A percentile compares a stretch with the other conserved stretches of the same genome.
Evolutionary conservation across 768 basidiomycete species (phyloP).

Genomic region (Boletellus emodensis): DNA sequence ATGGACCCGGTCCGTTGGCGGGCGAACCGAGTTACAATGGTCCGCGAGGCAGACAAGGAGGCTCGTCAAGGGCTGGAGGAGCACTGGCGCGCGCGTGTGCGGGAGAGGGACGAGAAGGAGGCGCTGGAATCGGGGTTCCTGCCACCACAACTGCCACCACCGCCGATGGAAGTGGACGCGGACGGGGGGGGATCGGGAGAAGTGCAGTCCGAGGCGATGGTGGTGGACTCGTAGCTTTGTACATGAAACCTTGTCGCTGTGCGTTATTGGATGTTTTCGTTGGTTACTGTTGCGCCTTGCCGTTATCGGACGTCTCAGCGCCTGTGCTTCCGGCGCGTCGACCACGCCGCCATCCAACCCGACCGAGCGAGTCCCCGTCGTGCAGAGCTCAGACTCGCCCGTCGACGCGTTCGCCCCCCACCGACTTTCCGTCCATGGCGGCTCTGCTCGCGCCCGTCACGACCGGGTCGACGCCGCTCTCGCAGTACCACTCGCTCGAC

Average conservation of each 20-base stretch:
- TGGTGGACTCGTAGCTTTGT: slow-evolving; percentile 16
- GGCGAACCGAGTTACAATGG: slow-evolving; percentile 48
- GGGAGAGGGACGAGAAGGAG: slow-evolving; percentile 26
- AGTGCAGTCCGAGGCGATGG: slow-evolving; percentile 15
- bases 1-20: slow-evolving; percentile 67
- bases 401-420: background rate
- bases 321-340: slow-evolving; percentile 8
- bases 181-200: background rate
- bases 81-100: slow-evolving; percentile 33
- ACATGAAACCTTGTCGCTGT: background rate
- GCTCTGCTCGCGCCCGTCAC: slow-evolving; percentile 23
- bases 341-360: slow-evolving; percentile 2
- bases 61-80: slow-evolving; percentile 42
- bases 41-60: slow-evolving; percentile 56
- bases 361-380: no score
- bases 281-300: slow-evolving; percentile 22
- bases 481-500: slow-evolving; percentile 31
- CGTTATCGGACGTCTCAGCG: slow-evolving; percentile 14
- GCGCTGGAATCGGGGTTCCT: slow-evolving; percentile 15
- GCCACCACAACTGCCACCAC: slow-evolving; percentile 6
- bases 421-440: slow-evolving; percentile 17
- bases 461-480: slow-evolving; percentile 30
- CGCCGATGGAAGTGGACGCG: slow-evolving; percentile 2
- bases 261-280: background rate
- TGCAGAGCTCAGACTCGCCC: no score